Evolutionary conservation across 176 grass and related monocot genomes (phyloP).

Genomic region (Oryza meyeriana): DNA sequence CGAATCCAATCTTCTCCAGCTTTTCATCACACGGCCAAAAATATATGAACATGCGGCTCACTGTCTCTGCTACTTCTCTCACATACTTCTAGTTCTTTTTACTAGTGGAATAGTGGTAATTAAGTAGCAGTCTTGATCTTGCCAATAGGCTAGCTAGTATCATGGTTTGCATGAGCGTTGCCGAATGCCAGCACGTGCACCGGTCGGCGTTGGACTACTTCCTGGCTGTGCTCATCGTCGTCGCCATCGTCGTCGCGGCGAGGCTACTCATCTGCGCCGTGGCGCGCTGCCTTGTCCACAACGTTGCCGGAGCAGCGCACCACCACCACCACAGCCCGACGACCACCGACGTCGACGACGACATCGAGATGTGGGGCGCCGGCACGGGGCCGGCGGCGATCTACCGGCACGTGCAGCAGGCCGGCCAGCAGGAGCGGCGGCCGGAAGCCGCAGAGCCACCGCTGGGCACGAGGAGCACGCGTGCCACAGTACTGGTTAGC

Average conservation of each 20-base stretch:
- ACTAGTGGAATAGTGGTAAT: neutral
- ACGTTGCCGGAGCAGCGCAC: neutral
- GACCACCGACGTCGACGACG: slow-evolving; percentile 42
- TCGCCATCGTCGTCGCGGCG: slow-evolving; percentile 22
- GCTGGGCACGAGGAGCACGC: neutral
- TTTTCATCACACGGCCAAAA: neutral
- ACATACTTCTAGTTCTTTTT: neutral
- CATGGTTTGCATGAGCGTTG: slow-evolving; percentile 42
- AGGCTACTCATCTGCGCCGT: slow-evolving; percentile 36
- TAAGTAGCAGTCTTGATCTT: neutral
- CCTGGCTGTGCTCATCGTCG: slow-evolving; percentile 28
- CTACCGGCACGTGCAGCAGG: slow-evolving; percentile 11
- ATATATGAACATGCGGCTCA: neutral
- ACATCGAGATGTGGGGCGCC: slow-evolving; percentile 24
- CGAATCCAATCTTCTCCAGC: slow-evolving; percentile 1
- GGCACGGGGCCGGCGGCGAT: neutral
- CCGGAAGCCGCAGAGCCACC: neutral
- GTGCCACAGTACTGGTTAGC: neutral
- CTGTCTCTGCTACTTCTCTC: neutral
- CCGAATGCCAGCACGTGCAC: slow-evolving; percentile 29
- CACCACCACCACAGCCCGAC: slow-evolving; percentile 27
- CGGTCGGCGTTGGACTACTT: slow-evolving; percentile 42
- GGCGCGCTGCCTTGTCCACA: slow-evolving; percentile 28
- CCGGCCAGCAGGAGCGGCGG: neutral
- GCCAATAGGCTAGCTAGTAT: too few relatives aligned